A percentile compares a stretch with the other conserved stretches of the same genome.
Conservation (phyloP, 1,139 yeast genomes). For the Yamadazyma aaseri region DNA sequence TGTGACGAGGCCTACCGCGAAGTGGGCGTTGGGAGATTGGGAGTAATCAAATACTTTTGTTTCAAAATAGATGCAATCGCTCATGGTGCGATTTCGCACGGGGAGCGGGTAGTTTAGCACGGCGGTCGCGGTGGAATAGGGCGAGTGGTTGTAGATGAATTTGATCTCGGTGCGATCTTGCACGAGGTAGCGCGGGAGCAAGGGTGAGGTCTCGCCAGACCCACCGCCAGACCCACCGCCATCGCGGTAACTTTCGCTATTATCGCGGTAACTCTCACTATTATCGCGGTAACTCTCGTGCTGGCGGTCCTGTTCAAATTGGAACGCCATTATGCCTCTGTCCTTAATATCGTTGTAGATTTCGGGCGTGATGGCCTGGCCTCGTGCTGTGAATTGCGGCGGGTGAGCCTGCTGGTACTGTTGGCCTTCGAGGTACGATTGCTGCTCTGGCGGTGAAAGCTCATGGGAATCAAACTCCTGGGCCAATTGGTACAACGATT, state of each 20-base stretch:
- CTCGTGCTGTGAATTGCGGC: constrained; percentile 34
- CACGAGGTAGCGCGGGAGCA: constrained; percentile 38
- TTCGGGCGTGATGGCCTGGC: constrained; percentile 31
- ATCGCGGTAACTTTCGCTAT: no score
- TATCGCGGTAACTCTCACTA: no score
- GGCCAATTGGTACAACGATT: constrained; percentile 33
- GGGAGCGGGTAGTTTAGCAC: constrained; percentile 66
- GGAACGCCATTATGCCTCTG: constrained; percentile 42
- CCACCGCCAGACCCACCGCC: no score
- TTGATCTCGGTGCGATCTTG: constrained; percentile 65
- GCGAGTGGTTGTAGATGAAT: constrained; percentile 46
- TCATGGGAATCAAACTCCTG: constrained; percentile 38
- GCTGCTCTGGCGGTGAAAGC: constrained; percentile 46
- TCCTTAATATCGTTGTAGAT: constrained; percentile 37
- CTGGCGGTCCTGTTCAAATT: constrained; percentile 38
- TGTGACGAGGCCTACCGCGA: constrained; percentile 79
- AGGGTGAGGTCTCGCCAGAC: neutral
- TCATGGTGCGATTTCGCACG: constrained; percentile 47
- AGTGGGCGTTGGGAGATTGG: constrained; percentile 44
- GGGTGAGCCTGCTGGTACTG: constrained; percentile 34
- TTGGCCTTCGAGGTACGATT: constrained; percentile 34
- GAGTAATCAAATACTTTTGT: constrained; percentile 57
- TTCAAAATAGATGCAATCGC: constrained; percentile 70
- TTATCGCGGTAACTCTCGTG: no score
- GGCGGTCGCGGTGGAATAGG: constrained; percentile 47